Conservation (phyloP, 2,329 filamentous ascomycete species). For the Sporothrix euskadiensis region DNA sequence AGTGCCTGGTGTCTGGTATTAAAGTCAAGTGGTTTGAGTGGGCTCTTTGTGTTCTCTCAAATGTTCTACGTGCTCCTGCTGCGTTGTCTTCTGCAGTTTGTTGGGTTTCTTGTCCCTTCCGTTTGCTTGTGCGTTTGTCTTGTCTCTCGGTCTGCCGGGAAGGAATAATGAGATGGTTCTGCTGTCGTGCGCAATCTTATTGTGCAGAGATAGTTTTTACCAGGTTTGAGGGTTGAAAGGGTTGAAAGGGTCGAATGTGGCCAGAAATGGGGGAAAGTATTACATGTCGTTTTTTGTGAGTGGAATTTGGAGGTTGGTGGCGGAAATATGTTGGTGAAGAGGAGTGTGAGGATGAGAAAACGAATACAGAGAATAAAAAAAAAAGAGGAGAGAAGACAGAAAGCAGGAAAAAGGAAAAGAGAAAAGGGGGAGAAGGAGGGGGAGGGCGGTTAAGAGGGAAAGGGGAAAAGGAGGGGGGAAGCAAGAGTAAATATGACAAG, state of each 20-base stretch:
- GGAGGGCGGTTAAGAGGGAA: constrained; percentile 6
- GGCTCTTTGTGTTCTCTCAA: neutral
- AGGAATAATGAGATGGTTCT: neutral
- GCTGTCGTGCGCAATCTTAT: neutral
- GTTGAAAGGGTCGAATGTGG: neutral
- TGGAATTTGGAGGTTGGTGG: neutral
- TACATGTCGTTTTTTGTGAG: constrained; percentile 17
- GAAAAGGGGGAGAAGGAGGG: neutral
- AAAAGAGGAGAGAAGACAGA: neutral
- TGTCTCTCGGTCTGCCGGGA: constrained; percentile 16
- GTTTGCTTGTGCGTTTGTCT: neutral
- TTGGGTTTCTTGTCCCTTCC: neutral
- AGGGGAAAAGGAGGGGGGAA: neutral
- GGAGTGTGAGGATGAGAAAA: neutral
- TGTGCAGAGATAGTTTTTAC: neutral
- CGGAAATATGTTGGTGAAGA: neutral
- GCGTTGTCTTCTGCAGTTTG: neutral
- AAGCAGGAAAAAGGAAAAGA: neutral
- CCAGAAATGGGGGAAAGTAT: neutral
- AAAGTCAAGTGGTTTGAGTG: neutral
- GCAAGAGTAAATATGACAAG: neutral
- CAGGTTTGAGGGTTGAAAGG: neutral
- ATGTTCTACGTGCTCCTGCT: neutral
- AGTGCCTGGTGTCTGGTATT: neutral
- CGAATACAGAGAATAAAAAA: neutral